Evolutionary conservation across 148 eudicot genomes (phyloP).

Genomic region (Polygonum aviculare): DNA sequence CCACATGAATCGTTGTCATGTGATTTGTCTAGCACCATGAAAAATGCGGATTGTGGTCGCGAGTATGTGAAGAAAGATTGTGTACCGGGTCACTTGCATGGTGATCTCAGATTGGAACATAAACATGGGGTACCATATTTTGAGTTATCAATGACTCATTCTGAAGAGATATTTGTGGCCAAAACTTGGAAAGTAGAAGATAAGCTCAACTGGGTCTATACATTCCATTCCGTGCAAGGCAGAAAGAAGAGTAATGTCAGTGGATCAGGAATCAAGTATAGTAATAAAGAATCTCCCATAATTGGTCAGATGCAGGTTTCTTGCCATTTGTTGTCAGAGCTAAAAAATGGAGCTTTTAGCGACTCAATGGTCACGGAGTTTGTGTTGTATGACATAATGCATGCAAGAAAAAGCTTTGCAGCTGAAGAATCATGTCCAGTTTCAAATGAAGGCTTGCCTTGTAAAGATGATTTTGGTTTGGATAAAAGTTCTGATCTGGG

Average conservation of each 20-base stretch:
- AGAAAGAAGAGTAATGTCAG: conserved; percentile 58
- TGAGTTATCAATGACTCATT: conserved; percentile 46
- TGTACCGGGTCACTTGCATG: conserved; percentile 71
- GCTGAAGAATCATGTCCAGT: conserved; percentile 21
- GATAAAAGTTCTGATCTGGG: conserved; percentile 20
- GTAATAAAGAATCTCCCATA: conserved; percentile 49
- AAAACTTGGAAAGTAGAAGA: conserved; percentile 67
- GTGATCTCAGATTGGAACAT: conserved; percentile 54
- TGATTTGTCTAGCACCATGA: conserved; percentile 35
- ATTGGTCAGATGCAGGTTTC: conserved; percentile 89
- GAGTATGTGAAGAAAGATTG: conserved; percentile 18
- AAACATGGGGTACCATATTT: conserved; percentile 62
- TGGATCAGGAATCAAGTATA: conserved; percentile 53
- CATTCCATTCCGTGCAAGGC: conserved; percentile 63
- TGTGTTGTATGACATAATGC: conserved; percentile 61
- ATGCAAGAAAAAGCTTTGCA: conserved; percentile 39
- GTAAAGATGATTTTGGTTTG: background rate
- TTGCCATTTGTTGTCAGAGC: conserved; percentile 55
- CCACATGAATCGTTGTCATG: conserved; percentile 36
- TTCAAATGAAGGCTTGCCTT: conserved; percentile 16
- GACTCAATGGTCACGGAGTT: conserved; percentile 72
- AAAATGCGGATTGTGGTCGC: conserved; percentile 10
- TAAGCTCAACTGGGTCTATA: conserved; percentile 69
- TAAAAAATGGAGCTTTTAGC: conserved; percentile 36
- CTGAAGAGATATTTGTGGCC: conserved; percentile 62